Evolutionary conservation across 202 grass and related monocot species (phyloP), one percentile per base, ranked within the genome.

Genomic region (Digitaria exilis): DNA sequence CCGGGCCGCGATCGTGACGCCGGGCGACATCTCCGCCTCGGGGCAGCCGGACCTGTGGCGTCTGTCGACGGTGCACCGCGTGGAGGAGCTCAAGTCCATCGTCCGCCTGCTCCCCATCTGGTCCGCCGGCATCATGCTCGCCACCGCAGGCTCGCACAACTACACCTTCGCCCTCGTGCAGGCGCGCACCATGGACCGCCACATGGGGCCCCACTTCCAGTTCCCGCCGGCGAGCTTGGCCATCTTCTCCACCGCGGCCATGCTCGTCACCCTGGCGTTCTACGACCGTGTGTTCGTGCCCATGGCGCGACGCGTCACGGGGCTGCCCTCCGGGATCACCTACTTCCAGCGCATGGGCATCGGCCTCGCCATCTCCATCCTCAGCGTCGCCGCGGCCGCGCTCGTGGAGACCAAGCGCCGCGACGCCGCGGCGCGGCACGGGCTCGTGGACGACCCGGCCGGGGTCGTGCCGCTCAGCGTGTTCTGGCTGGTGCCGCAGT

Each of bases 21-120:
- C 78, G 2, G 84, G 69, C 6, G 89, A 91, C 69, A 67, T 84
- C 26, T 5, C 73, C 7, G 0, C 9, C 29, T 69, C 84, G n/a
- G 89, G 79, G 14, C 0, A 32, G 31, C 86, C 79, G 9, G 28
- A 76, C 39, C 90, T 39, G 26, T 92, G 86, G 83, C 56, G 83
- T 0, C 29, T 89, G 21, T 86, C 86, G 44, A 89, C 90, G 16
- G 86, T 89, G 15, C 90, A 92, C 79, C 90, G 90, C 13, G 82
- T 92, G 19, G 90, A 92, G 71, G 90, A 92, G 80, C 69, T 92
- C 32, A 92, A 92, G 41, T 89, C 90, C n/a, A 56, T 92, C 28
- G 28, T 89, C 18, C 73, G 90, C 1, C 3, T 89, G 83, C 74
- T 89, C n/a, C 90, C 90, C 18, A 86, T 92, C 42, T 92, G 90